phyloP scores from a whole-genome alignment of 2,329 filamentous ascomycete genomes.

The Hypomyces rosellus region DNA sequence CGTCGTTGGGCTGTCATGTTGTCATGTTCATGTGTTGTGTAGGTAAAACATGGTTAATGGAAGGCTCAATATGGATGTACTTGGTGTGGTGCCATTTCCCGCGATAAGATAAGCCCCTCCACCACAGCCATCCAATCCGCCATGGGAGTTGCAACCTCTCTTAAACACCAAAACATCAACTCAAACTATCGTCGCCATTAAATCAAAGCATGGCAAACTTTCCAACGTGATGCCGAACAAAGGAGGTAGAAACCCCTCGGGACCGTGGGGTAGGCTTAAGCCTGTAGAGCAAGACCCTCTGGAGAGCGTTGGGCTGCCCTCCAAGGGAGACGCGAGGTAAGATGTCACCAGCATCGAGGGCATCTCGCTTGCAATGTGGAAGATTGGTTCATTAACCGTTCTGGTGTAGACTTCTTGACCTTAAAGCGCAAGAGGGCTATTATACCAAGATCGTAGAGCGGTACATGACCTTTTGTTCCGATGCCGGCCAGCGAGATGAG shows the following conservation, averaged over 20 bases:
- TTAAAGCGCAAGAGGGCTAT: conserved; percentile 75
- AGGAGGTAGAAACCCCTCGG: conserved; percentile 35
- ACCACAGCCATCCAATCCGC: no score
- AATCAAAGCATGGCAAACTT: background rate
- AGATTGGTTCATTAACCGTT: background rate
- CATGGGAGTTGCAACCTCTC: no score
- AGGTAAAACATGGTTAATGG: no score
- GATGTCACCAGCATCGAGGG: conserved; percentile 1
- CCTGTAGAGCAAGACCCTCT: conserved; percentile 70
- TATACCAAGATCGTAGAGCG: conserved; percentile 82
- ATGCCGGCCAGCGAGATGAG: conserved; percentile 62
- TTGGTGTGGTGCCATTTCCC: no score
- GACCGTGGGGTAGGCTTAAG: conserved; percentile 65
- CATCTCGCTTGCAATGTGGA: background rate
- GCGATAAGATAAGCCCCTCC: no score
- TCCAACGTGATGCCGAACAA: conserved; percentile 21
- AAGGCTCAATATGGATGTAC: no score
- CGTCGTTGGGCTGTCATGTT: no score
- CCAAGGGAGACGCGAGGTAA: conserved; percentile 84
- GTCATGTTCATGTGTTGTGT: no score
- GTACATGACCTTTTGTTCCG: conserved; percentile 83
- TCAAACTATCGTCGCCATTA: no score
- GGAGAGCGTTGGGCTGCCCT: conserved; percentile 76
- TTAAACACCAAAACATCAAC: no score
- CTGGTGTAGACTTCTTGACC: conserved; percentile 56